Conservation (phyloP, 2,329 filamentous ascomycete genomes). For the Arthrobotrys iridis region DNA sequence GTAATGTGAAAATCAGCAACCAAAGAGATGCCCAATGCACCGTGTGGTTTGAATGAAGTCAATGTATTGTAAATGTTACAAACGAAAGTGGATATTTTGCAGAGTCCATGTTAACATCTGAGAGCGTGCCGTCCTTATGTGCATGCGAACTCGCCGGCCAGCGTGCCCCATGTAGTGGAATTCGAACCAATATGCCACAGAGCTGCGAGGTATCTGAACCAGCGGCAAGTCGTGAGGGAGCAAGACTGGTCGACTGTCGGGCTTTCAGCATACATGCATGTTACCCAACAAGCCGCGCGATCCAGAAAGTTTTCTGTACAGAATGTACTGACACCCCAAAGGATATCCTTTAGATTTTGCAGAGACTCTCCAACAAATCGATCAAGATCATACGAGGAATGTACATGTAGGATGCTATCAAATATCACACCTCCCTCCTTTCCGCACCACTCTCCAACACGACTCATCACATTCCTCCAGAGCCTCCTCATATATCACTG, state of each 20-base stretch:
- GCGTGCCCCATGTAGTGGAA: conserved; percentile 17
- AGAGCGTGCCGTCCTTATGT: conserved; percentile 3
- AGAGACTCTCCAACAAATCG: too few relatives aligned
- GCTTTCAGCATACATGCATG: too few relatives aligned
- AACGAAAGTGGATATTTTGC: background rate
- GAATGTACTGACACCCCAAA: background rate
- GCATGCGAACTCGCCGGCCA: background rate
- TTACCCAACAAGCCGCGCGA: too few relatives aligned
- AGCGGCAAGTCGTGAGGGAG: too few relatives aligned
- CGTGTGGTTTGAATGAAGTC: background rate
- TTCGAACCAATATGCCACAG: background rate
- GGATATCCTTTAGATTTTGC: too few relatives aligned
- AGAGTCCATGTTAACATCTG: background rate
- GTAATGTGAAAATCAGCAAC: conserved; percentile 1
- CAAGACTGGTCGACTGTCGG: too few relatives aligned
- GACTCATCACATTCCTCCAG: conserved; percentile 28
- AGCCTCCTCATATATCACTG: conserved; percentile 10
- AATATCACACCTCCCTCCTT: background rate
- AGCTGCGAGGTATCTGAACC: background rate
- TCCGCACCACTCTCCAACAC: background rate
- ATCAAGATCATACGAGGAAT: conserved; percentile 8
- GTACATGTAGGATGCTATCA: conserved; percentile 11
- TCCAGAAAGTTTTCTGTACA: too few relatives aligned
- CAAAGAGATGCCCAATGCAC: background rate
- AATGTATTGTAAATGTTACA: background rate